A percentile compares a stretch with the other conserved stretches of the same genome.
These are phyloP conservation scores for Rhizopus delemar DNA, from an alignment of 371 early-diverging fungal genomes.

Conservation along the genomic window DNA sequence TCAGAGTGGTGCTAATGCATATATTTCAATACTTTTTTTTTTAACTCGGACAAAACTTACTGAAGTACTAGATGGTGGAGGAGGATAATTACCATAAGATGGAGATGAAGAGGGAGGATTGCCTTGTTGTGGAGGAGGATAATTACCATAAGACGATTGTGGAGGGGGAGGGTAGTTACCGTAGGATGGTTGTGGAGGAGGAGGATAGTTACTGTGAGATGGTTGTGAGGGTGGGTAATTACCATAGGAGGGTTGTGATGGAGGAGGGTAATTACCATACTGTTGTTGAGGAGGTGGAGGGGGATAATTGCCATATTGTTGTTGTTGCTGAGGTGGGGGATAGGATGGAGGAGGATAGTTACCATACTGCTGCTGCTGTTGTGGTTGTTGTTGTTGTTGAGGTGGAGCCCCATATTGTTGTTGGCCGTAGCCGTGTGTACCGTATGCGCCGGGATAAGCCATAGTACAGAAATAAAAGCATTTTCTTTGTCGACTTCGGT, in stretches of 20 bases:
- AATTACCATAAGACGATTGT: constrained; percentile 5
- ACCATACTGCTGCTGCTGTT: not conserved
- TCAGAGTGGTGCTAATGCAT: not conserved
- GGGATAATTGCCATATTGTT: constrained; percentile 11
- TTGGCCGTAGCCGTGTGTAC: constrained; percentile 21
- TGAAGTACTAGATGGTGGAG: not conserved
- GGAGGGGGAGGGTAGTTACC: constrained; percentile 20
- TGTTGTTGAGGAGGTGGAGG: constrained; percentile 14
- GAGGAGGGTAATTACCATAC: constrained; percentile 13
- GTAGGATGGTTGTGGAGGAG: constrained; percentile 5
- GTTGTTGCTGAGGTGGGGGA: constrained; percentile 4
- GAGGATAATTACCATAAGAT: constrained; percentile 10
- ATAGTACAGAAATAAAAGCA: constrained; percentile 1
- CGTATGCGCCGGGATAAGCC: constrained; percentile 30
- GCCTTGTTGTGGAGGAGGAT: constrained; percentile 11
- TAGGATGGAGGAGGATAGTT: not conserved
- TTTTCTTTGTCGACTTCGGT: too few relatives aligned
- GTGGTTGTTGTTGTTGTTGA: constrained; percentile 9
- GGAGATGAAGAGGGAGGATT: constrained; percentile 13
- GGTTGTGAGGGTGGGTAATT: constrained; percentile 1
- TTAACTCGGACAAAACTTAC: not conserved
- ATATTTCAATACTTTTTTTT: not conserved
- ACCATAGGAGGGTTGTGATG: constrained; percentile 1
- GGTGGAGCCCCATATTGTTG: not conserved
- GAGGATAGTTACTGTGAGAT: constrained; percentile 3